Percentiles rank a stretch among this genome's conserved stretches.
These are phyloP conservation scores for Chamaenerion angustifolium DNA, from an alignment of 345 rosid genomes.

Conservation along the genomic window DNA sequence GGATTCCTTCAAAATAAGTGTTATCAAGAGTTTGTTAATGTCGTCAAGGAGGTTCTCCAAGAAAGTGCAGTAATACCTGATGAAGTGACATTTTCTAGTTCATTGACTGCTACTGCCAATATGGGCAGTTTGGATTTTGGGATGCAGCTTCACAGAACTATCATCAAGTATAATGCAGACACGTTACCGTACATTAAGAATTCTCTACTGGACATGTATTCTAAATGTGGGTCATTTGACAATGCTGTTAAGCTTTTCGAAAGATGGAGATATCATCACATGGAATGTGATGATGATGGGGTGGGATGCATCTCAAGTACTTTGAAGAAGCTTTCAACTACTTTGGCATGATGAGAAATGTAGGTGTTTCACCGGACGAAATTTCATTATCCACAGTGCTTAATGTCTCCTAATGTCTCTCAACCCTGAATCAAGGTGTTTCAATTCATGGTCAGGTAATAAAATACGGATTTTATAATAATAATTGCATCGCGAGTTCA, in stretches of 20 bases:
- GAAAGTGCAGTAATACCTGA: conserved; percentile 10
- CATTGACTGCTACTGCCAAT: conserved; percentile 25
- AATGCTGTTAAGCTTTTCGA: conserved; percentile 18
- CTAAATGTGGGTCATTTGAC: conserved; percentile 16
- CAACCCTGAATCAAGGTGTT: conserved; percentile 21
- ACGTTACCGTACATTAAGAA: conserved; percentile 21
- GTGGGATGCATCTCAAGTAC: conserved; percentile 10
- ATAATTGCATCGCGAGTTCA: conserved; percentile 16
- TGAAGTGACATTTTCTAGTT: conserved; percentile 27
- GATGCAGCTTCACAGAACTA: conserved; percentile 23
- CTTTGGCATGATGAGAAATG: conserved; percentile 22
- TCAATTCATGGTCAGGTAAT: conserved; percentile 21
- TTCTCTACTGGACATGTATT: conserved; percentile 25
- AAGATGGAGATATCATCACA: conserved; percentile 15
- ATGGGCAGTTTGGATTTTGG: conserved; percentile 17
- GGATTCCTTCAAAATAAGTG: conserved; percentile 13
- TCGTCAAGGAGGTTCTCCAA: conserved; percentile 17
- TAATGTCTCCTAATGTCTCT: conserved; percentile 25
- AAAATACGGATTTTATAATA: conserved; percentile 18
- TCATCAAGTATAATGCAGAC: conserved; percentile 14
- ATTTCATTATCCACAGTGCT: conserved; percentile 26
- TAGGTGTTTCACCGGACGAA: conserved; percentile 24
- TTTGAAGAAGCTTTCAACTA: conserved; percentile 21
- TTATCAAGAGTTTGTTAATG: conserved; percentile 5
- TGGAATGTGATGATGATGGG: conserved; percentile 35